Base-by-base conservation (phyloP, 495 filamentous ascomycete species). In the Poronia punctata region DNA sequence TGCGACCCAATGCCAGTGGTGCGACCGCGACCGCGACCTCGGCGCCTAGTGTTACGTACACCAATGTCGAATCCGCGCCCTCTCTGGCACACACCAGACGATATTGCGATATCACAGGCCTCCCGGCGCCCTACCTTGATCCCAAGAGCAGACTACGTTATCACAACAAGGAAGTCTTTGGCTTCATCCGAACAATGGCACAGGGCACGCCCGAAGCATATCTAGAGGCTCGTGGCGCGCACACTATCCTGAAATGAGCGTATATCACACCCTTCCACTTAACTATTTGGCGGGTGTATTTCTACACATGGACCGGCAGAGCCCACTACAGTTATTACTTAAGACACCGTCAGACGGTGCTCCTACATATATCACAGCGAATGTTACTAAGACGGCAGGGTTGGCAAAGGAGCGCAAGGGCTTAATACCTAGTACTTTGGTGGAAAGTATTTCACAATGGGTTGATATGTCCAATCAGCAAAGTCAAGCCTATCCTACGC, bases 31-130 rank as follows among this genome's bases (percentile, higher is more conserved):
- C 47, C 11, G 24, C 48, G 9, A 48, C 45, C 7, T 76, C 78
- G 31, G 82, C 83, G 0, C 88, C 88, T 0, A 73, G 74, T 2
- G 85, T 86, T 20, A 95, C 92, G 0, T 98, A 95, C 59, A 90
- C 87, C 8, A 95, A 95, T 53, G 90, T 98, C 50, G 89, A 95
- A 51, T 84, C 84, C 11, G 87, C 90, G 3, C 90, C 93, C 10
- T 86, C 82, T 27, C 62, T 95, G 22, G 80, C 82, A 12, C 77
- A 83, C 48, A 69, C 80, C 52, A 84, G 75, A 51, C 82, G 80
- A 44, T 97, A 96, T 63, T 97, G 93, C 68, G 93, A 97, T 60
- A 74, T 97, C 56, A 97, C 92, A 5, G 93, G 93, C 14, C 64
- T 96, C 47, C 74, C 86, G 8, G 86, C 86, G 12, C 78, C 82